Evolutionary conservation across 2,329 filamentous ascomycete species (phyloP).

Genomic region (Colletotrichum cordylinicola): DNA sequence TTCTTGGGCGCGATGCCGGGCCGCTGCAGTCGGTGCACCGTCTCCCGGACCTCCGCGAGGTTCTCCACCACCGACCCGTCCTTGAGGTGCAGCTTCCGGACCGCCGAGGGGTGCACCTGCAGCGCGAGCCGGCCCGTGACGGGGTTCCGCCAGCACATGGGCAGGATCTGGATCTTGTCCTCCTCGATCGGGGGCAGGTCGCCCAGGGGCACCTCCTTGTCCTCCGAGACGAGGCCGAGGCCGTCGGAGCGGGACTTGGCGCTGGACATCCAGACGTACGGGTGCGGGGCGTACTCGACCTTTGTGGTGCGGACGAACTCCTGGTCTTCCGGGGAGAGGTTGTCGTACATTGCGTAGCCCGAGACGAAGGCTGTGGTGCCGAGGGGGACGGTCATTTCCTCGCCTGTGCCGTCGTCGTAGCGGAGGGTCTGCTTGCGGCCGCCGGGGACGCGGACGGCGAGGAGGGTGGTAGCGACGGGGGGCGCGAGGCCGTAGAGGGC

Average conservation of each 20-base stretch:
- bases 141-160: constrained; percentile 81
- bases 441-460: constrained; percentile 75
- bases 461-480: constrained; percentile 73
- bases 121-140: constrained; percentile 72
- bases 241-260: constrained; percentile 72
- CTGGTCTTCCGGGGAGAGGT: constrained; percentile 69
- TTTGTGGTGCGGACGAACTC: constrained; percentile 69
- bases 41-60: constrained; percentile 67
- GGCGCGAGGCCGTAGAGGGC: constrained; percentile 79
- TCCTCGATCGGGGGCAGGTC: constrained; percentile 71
- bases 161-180: constrained; percentile 72
- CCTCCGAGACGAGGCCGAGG: constrained; percentile 73
- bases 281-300: constrained; percentile 79
- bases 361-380: constrained; percentile 80
- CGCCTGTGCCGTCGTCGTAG: constrained; percentile 75
- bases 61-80: constrained; percentile 75
- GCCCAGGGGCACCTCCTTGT: constrained; percentile 61
- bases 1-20: constrained; percentile 72
- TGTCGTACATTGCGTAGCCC: constrained; percentile 73
- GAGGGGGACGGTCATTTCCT: constrained; percentile 71
- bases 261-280: constrained; percentile 81
- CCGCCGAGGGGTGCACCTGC: constrained; percentile 76
- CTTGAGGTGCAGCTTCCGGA: constrained; percentile 70
- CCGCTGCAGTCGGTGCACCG: constrained; percentile 72
- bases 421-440: constrained; percentile 70